A percentile compares a stretch with the other conserved stretches of the same genome.
phyloP scores from a whole-genome alignment of 495 filamentous ascomycete species.

The Geoglossum glabrum region DNA sequence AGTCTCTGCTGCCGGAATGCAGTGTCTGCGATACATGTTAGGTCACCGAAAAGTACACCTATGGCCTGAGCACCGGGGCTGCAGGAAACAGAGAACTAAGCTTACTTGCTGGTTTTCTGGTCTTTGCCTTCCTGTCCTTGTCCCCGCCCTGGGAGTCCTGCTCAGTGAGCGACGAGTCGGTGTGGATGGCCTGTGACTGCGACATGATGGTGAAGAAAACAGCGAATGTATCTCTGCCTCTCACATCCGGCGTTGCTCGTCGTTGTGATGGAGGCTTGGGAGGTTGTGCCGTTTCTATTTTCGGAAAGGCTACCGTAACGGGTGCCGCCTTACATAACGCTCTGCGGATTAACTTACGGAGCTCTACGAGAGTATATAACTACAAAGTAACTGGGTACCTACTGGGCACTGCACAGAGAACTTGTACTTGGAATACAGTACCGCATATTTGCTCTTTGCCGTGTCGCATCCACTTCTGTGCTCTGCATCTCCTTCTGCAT shows the following conservation, averaged over 20 bases:
- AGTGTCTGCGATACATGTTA: conserved; percentile 31
- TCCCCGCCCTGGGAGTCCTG: conserved; percentile 25
- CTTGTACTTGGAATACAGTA: too few species aligned
- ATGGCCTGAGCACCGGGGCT: not conserved
- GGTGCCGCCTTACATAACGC: not conserved
- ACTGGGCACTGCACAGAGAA: too few species aligned
- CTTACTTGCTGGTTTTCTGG: conserved; percentile 48
- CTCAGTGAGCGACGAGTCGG: conserved; percentile 30
- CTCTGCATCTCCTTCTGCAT: not conserved
- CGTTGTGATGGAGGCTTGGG: not conserved
- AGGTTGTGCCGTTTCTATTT: not conserved
- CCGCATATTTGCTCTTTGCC: too few species aligned
- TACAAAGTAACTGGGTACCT: too few species aligned
- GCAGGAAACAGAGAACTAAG: not conserved
- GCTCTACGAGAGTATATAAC: too few species aligned
- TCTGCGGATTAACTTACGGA: not conserved
- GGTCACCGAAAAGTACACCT: not conserved
- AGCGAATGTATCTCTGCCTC: not conserved
- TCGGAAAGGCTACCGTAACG: not conserved
- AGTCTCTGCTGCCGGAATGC: conserved; percentile 81
- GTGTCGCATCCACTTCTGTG: not conserved
- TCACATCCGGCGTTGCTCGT: not conserved
- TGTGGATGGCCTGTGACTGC: conserved; percentile 22
- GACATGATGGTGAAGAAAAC: conserved; percentile 22
- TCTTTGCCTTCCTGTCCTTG: conserved; percentile 66